phyloP scores from a whole-genome alignment of 2,329 filamentous ascomycete genomes.

The Ceratocystis cubensis region DNA sequence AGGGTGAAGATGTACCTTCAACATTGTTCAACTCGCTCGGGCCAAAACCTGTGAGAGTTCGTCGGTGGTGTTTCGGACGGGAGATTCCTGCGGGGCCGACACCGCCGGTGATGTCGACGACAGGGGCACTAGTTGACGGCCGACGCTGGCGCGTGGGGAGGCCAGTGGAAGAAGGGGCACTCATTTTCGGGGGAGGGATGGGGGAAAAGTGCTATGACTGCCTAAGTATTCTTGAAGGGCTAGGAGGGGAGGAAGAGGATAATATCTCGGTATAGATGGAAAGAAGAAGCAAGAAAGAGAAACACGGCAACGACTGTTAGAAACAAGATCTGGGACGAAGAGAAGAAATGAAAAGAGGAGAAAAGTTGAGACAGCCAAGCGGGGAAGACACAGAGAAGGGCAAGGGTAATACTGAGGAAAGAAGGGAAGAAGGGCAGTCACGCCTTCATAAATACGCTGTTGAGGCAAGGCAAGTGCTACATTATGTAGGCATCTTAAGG shows the following conservation, averaged over 20 bases:
- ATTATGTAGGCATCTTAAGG: background rate
- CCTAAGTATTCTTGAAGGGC: no score
- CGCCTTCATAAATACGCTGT: background rate
- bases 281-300: background rate
- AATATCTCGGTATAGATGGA: background rate
- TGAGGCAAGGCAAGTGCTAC: background rate
- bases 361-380: background rate
- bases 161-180: slow-evolving; percentile 21
- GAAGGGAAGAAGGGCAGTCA: background rate
- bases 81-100: slow-evolving; percentile 74
- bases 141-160: slow-evolving; percentile 60
- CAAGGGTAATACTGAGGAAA: background rate
- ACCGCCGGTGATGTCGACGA: slow-evolving; percentile 74
- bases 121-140: slow-evolving; percentile 68
- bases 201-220: background rate
- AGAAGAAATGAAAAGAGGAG: background rate
- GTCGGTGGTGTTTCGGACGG: slow-evolving; percentile 78
- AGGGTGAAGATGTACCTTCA: slow-evolving; percentile 48
- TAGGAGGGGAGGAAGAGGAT: background rate
- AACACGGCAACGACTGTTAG: background rate
- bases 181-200: slow-evolving; percentile 5
- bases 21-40: slow-evolving; percentile 84
- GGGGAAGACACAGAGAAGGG: background rate
- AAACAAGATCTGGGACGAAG: background rate
- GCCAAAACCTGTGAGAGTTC: slow-evolving; percentile 90